Evolutionary conservation across 768 basidiomycete genomes (phyloP).

Genomic region (Podaxis rugospora): DNA sequence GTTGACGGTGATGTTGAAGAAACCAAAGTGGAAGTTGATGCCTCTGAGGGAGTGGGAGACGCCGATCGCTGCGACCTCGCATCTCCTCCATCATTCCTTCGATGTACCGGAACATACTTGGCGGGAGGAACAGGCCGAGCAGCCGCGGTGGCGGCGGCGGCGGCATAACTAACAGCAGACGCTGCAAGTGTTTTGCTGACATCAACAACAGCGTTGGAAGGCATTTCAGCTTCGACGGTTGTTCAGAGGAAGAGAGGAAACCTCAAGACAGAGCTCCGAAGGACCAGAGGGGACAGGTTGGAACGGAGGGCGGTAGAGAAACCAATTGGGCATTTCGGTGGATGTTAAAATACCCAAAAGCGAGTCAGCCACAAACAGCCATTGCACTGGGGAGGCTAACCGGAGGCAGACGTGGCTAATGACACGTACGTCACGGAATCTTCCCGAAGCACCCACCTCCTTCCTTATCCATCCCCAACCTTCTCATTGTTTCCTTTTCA

Average conservation of each 20-base stretch:
- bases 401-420: slow-evolving; percentile 10
- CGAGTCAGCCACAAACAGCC: not conserved
- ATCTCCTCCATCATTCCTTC: not conserved
- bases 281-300: not conserved
- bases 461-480: not conserved
- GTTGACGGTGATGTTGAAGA: not conserved
- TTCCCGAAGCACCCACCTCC: not conserved
- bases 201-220: not conserved
- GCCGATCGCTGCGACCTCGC: not conserved
- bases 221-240: not conserved
- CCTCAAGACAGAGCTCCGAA: not conserved
- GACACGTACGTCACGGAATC: not conserved
- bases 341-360: not conserved
- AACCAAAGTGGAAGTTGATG: slow-evolving; percentile 1
- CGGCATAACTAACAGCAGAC: not conserved
- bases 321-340: not conserved
- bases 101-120: slow-evolving; percentile 10
- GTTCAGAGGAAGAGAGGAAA: not conserved
- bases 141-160: not conserved
- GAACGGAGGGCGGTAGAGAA: not conserved
- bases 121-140: not conserved
- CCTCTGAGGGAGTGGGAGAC: slow-evolving; percentile 5
- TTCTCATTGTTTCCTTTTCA: not conserved
- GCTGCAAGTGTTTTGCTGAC: not conserved
- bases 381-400: not conserved